phyloP scores from a whole-genome alignment of 352 stramenopile genomes.

The Phytophthora pluvialis region DNA sequence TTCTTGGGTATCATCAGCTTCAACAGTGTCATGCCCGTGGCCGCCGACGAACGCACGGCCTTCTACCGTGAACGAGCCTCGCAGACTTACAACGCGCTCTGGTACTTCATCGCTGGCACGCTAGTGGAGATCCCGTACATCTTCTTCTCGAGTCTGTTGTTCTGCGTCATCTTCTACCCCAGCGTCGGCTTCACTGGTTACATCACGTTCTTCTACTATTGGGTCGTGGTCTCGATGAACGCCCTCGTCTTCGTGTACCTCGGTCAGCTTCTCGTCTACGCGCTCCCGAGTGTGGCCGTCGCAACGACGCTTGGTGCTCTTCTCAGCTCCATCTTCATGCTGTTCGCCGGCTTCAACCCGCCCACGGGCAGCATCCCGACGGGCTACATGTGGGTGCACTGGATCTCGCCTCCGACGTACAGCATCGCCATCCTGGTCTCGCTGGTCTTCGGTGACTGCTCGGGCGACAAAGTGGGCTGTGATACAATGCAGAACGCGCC shows the following conservation, averaged over 20 bases:
- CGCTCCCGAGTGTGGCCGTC: conserved; percentile 47
- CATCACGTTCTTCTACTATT: conserved; percentile 57
- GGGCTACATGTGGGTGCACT: conserved; percentile 67
- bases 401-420: conserved; percentile 53
- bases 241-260: conserved; percentile 61
- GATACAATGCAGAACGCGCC: conserved; percentile 25
- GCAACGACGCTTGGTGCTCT: conserved; percentile 46
- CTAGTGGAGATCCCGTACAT: conserved; percentile 45
- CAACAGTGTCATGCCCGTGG: conserved; percentile 67
- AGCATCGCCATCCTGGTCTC: conserved; percentile 51
- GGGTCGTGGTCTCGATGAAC: conserved; percentile 54
- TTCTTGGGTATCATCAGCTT: conserved; percentile 85
- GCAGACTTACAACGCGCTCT: conserved; percentile 78
- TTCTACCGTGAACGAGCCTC: conserved; percentile 92
- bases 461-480: conserved; percentile 9
- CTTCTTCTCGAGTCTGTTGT: conserved; percentile 51
- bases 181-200: conserved; percentile 58
- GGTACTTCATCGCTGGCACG: conserved; percentile 75
- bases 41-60: conserved; percentile 34
- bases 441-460: conserved; percentile 47
- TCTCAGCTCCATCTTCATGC: conserved; percentile 55
- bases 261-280: conserved; percentile 52
- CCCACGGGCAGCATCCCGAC: conserved; percentile 53
- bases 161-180: conserved; percentile 62
- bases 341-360: conserved; percentile 66